These are phyloP conservation scores for Talaromyces stipitatus DNA, from an alignment of 495 filamentous ascomycete genomes.

Conservation along the genomic window DNA sequence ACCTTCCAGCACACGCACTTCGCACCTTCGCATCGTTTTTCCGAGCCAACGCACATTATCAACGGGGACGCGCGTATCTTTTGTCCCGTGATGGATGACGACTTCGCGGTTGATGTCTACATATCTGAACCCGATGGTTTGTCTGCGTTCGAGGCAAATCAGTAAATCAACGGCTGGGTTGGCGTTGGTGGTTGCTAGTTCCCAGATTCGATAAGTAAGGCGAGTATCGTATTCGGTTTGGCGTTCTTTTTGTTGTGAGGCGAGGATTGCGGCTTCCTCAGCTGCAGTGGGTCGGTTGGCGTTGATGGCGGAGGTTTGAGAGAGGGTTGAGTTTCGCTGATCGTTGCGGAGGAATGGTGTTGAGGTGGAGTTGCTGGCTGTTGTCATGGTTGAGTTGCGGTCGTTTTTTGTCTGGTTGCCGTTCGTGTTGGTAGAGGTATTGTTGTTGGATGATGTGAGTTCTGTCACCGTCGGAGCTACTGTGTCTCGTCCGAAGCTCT, in stretches of 20 bases:
- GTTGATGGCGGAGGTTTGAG: slow-evolving; percentile 11
- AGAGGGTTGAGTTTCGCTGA: background rate
- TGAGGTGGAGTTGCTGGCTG: background rate
- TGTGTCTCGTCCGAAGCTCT: slow-evolving; percentile 40
- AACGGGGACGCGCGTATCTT: slow-evolving; percentile 85
- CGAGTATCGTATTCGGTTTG: slow-evolving; percentile 76
- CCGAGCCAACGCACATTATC: slow-evolving; percentile 95
- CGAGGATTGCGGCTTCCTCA: slow-evolving; percentile 22
- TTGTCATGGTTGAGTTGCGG: background rate
- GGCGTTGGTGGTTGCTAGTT: slow-evolving; percentile 81
- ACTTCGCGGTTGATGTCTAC: slow-evolving; percentile 88
- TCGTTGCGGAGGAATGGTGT: background rate
- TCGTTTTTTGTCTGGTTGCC: background rate
- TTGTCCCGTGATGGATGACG: slow-evolving; percentile 88
- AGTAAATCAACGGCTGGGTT: slow-evolving; percentile 92
- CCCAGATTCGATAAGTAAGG: slow-evolving; percentile 89
- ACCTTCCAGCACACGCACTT: slow-evolving; percentile 83
- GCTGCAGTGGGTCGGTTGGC: slow-evolving; percentile 11
- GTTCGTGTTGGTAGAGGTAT: background rate
- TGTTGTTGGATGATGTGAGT: background rate
- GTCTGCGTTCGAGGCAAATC: slow-evolving; percentile 83
- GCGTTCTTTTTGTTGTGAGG: slow-evolving; percentile 50
- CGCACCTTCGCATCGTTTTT: slow-evolving; percentile 85
- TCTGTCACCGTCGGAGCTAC: slow-evolving; percentile 17
- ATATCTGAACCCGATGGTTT: slow-evolving; percentile 93